A percentile compares a stretch with the other conserved stretches of the same genome.
Evolutionary conservation across 257 asterid genomes (phyloP).

Genomic region (Primulina eburnea): DNA sequence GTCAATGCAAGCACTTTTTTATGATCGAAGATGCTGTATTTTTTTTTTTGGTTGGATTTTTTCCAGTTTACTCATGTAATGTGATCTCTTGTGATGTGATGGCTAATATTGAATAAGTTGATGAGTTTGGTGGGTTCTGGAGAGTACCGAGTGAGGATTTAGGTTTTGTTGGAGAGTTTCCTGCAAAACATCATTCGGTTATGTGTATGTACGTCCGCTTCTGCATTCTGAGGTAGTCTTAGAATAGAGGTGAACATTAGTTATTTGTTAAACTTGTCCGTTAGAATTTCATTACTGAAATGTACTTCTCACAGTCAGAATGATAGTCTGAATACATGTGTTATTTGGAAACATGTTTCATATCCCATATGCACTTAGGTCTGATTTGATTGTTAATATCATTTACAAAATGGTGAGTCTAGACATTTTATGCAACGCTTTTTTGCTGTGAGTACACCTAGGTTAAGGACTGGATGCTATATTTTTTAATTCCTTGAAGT

Average conservation of each 20-base stretch:
- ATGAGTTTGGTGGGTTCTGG: constrained; percentile 6
- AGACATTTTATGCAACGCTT: neutral
- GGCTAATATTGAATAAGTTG: neutral
- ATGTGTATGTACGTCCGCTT: neutral
- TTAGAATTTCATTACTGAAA: neutral
- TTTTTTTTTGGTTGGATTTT: neutral
- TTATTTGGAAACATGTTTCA: neutral
- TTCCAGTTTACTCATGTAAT: neutral
- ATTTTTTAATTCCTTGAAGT: neutral
- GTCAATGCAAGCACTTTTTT: neutral
- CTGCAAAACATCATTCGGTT: neutral
- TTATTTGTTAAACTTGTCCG: neutral
- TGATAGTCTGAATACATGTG: neutral
- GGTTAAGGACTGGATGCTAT: neutral
- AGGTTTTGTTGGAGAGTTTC: constrained; percentile 15
- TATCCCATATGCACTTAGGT: neutral
- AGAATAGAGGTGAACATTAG: neutral
- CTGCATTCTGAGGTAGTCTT: constrained; percentile 3
- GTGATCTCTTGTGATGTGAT: constrained; percentile 20
- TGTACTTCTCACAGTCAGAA: neutral
- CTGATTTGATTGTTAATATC: neutral
- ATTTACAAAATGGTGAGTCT: neutral
- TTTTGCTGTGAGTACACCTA: neutral
- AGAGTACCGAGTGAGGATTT: constrained; percentile 17
- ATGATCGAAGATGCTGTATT: neutral